Evolutionary conservation across 2,329 filamentous ascomycete species (phyloP).

Genomic region (Colletotrichum sp.): DNA sequence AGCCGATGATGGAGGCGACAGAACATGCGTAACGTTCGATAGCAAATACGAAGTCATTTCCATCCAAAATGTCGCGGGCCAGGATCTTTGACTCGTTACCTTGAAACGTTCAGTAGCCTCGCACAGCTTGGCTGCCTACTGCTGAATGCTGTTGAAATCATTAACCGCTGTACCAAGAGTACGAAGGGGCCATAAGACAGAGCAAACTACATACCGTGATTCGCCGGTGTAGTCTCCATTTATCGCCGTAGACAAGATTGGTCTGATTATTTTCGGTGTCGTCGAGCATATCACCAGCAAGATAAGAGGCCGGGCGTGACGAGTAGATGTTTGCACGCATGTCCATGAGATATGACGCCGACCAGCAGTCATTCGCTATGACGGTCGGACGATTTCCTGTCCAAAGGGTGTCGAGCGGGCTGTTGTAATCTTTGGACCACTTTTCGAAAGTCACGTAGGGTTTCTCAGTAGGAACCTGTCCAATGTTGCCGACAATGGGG

Average conservation of each 20-base stretch:
- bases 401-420: background rate
- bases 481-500: background rate
- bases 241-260: background rate
- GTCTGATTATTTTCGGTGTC: background rate
- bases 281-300: background rate
- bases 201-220: background rate
- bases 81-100: background rate
- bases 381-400: background rate
- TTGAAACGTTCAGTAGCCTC: background rate
- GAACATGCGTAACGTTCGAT: background rate
- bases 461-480: background rate
- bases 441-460: background rate
- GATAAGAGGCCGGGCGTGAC: background rate
- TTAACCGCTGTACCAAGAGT: background rate
- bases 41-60: background rate
- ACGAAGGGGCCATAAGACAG: too few relatives aligned
- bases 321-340: background rate
- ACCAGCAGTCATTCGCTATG: background rate
- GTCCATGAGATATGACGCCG: background rate
- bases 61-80: background rate
- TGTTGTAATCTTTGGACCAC: background rate
- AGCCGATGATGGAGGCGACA: background rate
- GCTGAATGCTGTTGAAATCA: background rate
- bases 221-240: background rate
- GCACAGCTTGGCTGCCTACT: background rate